Conservation (phyloP, 768 basidiomycete species). For the Butyriboletus loyo region DNA sequence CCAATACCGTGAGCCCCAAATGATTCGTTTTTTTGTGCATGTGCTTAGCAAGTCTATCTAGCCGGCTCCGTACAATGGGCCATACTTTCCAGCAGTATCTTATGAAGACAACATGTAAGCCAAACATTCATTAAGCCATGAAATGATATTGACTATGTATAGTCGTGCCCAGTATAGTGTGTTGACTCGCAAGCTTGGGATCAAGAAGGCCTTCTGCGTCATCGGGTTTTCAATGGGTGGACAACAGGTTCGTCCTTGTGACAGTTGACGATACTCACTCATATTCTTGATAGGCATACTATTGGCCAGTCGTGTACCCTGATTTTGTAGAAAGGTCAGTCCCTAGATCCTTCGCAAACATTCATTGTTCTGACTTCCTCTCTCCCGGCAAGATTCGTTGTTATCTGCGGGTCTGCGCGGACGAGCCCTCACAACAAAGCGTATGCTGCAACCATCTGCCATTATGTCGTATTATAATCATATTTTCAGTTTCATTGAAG, state of each 20-base stretch:
- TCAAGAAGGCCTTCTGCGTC: slow-evolving; percentile 44
- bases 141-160: not conserved
- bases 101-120: slow-evolving; percentile 58
- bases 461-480: not conserved
- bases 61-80: slow-evolving; percentile 56
- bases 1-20: slow-evolving; percentile 37
- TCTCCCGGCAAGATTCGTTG: slow-evolving; percentile 40
- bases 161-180: slow-evolving; percentile 56
- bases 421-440: slow-evolving; percentile 56
- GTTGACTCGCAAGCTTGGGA: slow-evolving; percentile 42
- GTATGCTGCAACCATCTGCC: slow-evolving; percentile 26
- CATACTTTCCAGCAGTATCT: slow-evolving; percentile 53
- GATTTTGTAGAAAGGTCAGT: slow-evolving; percentile 48
- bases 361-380: not conserved
- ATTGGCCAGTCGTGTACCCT: slow-evolving; percentile 56
- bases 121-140: not conserved
- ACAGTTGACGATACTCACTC: not conserved
- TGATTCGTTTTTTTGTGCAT: not conserved
- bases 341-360: not conserved
- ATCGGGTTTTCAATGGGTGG: slow-evolving; percentile 61
- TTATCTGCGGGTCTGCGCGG: slow-evolving; percentile 52
- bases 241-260: slow-evolving; percentile 37
- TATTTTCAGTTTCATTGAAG: slow-evolving; percentile 53
- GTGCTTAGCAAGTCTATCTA: slow-evolving; percentile 18
- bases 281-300: slow-evolving; percentile 40